Evolutionary conservation across 495 filamentous ascomycete species (phyloP), one percentile per base, ranked within the genome.

Genomic region (Aspergillus sparsus): DNA sequence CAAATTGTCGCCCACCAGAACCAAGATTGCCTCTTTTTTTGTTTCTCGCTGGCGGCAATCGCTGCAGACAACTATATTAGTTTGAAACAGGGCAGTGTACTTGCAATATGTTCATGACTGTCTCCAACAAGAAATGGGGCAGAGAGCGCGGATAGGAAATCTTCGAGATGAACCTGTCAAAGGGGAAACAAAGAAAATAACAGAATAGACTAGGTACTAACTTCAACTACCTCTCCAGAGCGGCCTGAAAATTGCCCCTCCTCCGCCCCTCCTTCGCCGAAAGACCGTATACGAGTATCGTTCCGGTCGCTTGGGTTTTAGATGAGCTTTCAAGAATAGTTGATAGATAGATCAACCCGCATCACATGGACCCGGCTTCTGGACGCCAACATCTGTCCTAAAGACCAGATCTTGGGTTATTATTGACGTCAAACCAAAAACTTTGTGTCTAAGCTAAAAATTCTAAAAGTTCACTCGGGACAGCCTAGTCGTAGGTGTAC

Each of bases 81-180:
- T 47, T 47, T 47, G 44, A 47, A 47, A 47, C 44, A 47, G 1
- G 44, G 16, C 10, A n/a, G 9, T 1, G 44, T 47, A 27, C 21
- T 27, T 27, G 44, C 15, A 47, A 7, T 21, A 10, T 47, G 44
- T 18, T 47, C 44, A 47, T 16, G 27, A 18, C 44, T 6, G 10
- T 10, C 44, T 21, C 12, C 16, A 21, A 41, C 11, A 41, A 8
- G 11, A 41, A 41, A 47, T 18, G 15, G 27, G 5, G 27, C 16
- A 47, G 27, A 47, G 44, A n/a, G 37, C 3, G 37, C 11, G 10
- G 10, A 21, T 21, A 5, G 4, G 44, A 47, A 47, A 21, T 47
- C 6, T 41, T 41, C 15, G 18, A 54, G 52, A 37, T 3, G 21
- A 33, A 33, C 27, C 10, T 15, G 52, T 41, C 52, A 54, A 54